Evolutionary conservation across 2,329 filamentous ascomycete species (phyloP).

Genomic region (Fusarium dimerum): DNA sequence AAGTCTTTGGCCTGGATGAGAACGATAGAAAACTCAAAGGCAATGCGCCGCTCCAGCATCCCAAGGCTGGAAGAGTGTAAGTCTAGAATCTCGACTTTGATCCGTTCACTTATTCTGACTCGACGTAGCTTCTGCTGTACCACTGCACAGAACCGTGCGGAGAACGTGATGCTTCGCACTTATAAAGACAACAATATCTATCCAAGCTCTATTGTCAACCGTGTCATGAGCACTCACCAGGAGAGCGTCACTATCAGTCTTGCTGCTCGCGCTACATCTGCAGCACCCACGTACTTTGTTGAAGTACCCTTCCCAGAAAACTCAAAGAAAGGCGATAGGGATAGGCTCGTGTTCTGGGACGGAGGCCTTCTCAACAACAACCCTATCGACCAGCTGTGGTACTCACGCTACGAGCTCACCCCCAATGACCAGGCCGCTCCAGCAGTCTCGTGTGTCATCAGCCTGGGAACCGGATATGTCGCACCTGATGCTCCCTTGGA

Average conservation of each 20-base stretch:
- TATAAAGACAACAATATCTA: constrained; percentile 13
- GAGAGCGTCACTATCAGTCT: constrained; percentile 21
- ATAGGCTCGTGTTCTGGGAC: constrained; percentile 14
- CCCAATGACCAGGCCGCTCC: constrained; percentile 1
- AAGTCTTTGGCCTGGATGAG: constrained; percentile 15
- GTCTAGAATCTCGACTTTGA: neutral
- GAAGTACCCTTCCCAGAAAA: constrained; percentile 14
- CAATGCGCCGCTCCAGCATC: constrained; percentile 14
- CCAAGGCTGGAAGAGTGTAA: constrained; percentile 8
- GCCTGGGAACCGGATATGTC: constrained; percentile 14
- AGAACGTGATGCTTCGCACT: constrained; percentile 14
- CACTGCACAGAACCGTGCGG: constrained; percentile 15
- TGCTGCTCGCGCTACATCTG: constrained; percentile 17
- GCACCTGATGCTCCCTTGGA: neutral
- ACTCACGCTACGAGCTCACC: constrained; percentile 19
- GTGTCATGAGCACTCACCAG: constrained; percentile 1
- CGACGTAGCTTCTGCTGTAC: neutral
- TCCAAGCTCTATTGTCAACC: constrained; percentile 15
- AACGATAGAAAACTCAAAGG: constrained; percentile 17
- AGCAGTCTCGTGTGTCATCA: constrained; percentile 13
- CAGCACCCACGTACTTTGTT: constrained; percentile 19
- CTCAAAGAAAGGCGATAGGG: constrained; percentile 1
- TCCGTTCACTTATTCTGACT: neutral
- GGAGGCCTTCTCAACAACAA: constrained; percentile 23
- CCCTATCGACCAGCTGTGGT: constrained; percentile 22